Conservation (phyloP, 495 filamentous ascomycete species). For the Penicillium simplicissimum region DNA sequence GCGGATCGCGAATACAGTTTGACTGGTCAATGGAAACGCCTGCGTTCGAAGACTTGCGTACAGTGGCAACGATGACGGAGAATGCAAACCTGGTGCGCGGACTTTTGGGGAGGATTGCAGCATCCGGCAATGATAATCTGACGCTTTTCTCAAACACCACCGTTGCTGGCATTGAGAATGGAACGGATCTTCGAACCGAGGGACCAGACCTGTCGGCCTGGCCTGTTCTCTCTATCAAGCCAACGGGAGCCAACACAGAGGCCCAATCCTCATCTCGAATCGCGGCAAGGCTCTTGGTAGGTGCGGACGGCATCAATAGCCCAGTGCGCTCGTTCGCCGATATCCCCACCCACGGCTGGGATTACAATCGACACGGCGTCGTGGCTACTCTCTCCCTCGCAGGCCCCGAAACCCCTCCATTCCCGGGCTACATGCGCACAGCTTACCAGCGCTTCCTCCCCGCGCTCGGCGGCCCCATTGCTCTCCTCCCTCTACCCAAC, state of each 20-base stretch:
- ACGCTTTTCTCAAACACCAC: slow-evolving; percentile 71
- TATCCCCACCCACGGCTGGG: slow-evolving; percentile 85
- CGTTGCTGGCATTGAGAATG: slow-evolving; percentile 76
- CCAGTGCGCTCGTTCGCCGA: slow-evolving; percentile 88
- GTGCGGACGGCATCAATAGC: slow-evolving; percentile 92
- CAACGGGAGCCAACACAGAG: slow-evolving; percentile 37
- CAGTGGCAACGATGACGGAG: slow-evolving; percentile 95
- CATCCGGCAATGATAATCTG: slow-evolving; percentile 60
- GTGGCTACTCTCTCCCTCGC: slow-evolving; percentile 83
- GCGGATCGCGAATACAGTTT: slow-evolving; percentile 83
- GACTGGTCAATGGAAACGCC: slow-evolving; percentile 62
- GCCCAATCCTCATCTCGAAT: slow-evolving; percentile 47
- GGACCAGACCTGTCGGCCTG: slow-evolving; percentile 78
- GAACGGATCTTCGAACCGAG: slow-evolving; percentile 56
- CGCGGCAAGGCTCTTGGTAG: slow-evolving; percentile 80
- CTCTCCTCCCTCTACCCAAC: slow-evolving; percentile 84
- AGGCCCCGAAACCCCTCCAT: slow-evolving; percentile 36
- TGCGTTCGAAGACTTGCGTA: slow-evolving; percentile 49
- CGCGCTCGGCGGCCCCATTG: slow-evolving; percentile 74
- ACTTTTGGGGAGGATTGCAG: slow-evolving; percentile 67
- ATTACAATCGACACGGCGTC: slow-evolving; percentile 86
- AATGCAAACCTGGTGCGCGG: slow-evolving; percentile 84
- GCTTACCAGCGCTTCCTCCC: slow-evolving; percentile 97
- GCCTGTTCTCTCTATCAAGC: slow-evolving; percentile 74
- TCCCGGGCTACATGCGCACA: slow-evolving; percentile 54